A percentile compares a stretch with the other conserved stretches of the same genome.
These are phyloP conservation scores for Stephania cephalantha DNA, from an alignment of 164 flowering plant genomes.

Conservation along the genomic window DNA sequence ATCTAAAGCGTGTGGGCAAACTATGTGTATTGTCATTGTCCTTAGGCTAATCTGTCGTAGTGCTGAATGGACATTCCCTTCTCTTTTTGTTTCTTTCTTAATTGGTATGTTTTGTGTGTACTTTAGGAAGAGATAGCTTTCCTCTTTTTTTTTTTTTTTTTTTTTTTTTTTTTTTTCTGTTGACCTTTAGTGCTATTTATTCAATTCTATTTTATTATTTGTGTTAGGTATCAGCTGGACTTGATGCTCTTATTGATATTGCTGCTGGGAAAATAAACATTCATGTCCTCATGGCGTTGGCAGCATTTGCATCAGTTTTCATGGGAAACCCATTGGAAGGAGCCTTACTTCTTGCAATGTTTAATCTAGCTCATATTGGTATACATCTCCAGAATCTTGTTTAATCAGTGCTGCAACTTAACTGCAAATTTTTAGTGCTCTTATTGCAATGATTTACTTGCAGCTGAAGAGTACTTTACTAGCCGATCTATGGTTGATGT, in stretches of 20 bases:
- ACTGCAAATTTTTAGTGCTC: conserved; percentile 1
- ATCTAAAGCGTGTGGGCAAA: too few species aligned
- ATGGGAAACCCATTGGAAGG: conserved; percentile 98
- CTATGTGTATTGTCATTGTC: too few species aligned
- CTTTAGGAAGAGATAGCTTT: background rate
- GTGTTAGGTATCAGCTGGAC: conserved; percentile 70
- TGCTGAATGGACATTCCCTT: background rate
- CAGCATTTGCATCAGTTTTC: conserved; percentile 90
- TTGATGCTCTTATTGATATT: conserved; percentile 82
- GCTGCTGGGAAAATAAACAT: conserved; percentile 88
- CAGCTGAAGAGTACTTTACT: conserved; percentile 98
- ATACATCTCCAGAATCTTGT: conserved; percentile 10
- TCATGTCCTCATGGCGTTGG: conserved; percentile 96
- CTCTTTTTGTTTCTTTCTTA: background rate
- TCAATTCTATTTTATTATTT: background rate
- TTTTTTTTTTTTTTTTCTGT: too few species aligned
- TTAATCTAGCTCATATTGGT: conserved; percentile 97
- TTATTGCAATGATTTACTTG: conserved; percentile 12
- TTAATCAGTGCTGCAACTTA: background rate
- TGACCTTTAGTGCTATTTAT: background rate
- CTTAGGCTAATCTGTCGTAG: background rate
- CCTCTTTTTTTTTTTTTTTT: too few species aligned
- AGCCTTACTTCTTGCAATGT: conserved; percentile 94
- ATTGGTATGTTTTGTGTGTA: background rate
- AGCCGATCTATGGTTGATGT: conserved; percentile 89